Conservation (phyloP, 768 basidiomycete genomes). For the Rhizopogon vulgaris region DNA sequence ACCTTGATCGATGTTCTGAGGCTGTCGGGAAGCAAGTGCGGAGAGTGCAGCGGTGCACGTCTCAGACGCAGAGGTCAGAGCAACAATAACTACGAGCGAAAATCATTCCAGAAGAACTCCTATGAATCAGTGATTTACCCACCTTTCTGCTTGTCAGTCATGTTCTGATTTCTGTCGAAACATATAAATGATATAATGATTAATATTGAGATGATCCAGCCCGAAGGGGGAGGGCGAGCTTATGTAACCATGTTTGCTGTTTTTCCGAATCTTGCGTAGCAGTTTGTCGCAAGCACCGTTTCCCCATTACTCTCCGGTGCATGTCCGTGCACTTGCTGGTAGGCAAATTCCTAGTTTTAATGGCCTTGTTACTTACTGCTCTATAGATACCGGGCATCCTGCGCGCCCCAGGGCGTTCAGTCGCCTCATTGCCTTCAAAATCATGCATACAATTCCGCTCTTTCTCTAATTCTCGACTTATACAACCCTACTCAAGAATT, state of each 20-base stretch:
- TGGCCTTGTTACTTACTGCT: background rate
- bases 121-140: background rate
- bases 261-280: background rate
- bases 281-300: background rate
- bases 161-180: conserved; percentile 6
- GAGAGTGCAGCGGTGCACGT: conserved; percentile 17
- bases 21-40: background rate
- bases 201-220: too few relatives aligned
- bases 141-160: conserved; percentile 39
- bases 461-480: conserved; percentile 11
- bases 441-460: conserved; percentile 8
- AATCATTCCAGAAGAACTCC: background rate
- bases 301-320: conserved; percentile 1
- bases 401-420: conserved; percentile 18
- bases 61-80: conserved; percentile 10
- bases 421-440: conserved; percentile 3
- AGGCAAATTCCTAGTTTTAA: background rate
- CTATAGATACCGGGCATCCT: conserved; percentile 33
- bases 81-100: conserved; percentile 5
- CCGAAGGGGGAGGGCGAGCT: background rate
- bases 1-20: background rate
- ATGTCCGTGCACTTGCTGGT: conserved; percentile 9
- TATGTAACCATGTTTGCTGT: conserved; percentile 10
- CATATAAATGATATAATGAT: background rate
- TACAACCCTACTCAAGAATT: conserved; percentile 10